Evolutionary conservation across 208 protist species (phyloP).

Genomic region (Trypanosomatidae sp.): DNA sequence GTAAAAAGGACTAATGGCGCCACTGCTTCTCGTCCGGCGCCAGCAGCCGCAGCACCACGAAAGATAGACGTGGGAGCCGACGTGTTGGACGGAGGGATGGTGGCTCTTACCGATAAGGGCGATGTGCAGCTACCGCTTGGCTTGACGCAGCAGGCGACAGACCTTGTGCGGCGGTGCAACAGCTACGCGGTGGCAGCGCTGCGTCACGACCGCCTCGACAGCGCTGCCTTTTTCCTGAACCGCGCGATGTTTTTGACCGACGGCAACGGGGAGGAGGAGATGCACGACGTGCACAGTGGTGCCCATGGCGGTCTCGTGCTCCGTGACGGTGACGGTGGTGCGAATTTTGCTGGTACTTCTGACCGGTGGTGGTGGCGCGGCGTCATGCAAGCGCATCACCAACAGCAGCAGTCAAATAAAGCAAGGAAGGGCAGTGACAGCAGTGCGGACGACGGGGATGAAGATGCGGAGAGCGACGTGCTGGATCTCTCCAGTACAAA

Average conservation of each 20-base stretch:
- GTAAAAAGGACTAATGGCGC: too few relatives aligned
- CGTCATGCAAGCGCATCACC: slow-evolving; percentile 8
- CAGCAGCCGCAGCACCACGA: not conserved
- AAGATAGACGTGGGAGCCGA: not conserved
- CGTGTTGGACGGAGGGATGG: not conserved
- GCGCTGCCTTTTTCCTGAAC: slow-evolving; percentile 62
- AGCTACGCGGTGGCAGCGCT: slow-evolving; percentile 76
- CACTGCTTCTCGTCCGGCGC: too few relatives aligned
- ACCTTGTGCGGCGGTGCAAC: slow-evolving; percentile 78
- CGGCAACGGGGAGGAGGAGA: slow-evolving; percentile 19
- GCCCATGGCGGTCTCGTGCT: not conserved
- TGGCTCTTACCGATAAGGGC: slow-evolving; percentile 21
- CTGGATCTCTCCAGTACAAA: too few relatives aligned
- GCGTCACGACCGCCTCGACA: slow-evolving; percentile 52
- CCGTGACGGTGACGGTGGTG: too few relatives aligned
- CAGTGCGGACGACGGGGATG: not conserved
- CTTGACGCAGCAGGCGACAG: slow-evolving; percentile 44
- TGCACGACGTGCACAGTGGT: not conserved
- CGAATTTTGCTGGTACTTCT: too few relatives aligned
- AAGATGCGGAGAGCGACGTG: not conserved
- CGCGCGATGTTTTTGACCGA: slow-evolving; percentile 85
- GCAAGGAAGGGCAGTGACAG: too few relatives aligned
- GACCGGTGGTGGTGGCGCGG: slow-evolving; percentile 27
- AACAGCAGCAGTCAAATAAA: not conserved
- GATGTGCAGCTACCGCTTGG: slow-evolving; percentile 25